A percentile compares a stretch with the other conserved stretches of the same genome.
These are phyloP conservation scores for Xylariaceae sp. DNA, from an alignment of 2,329 filamentous ascomycete genomes.

Conservation along the genomic window DNA sequence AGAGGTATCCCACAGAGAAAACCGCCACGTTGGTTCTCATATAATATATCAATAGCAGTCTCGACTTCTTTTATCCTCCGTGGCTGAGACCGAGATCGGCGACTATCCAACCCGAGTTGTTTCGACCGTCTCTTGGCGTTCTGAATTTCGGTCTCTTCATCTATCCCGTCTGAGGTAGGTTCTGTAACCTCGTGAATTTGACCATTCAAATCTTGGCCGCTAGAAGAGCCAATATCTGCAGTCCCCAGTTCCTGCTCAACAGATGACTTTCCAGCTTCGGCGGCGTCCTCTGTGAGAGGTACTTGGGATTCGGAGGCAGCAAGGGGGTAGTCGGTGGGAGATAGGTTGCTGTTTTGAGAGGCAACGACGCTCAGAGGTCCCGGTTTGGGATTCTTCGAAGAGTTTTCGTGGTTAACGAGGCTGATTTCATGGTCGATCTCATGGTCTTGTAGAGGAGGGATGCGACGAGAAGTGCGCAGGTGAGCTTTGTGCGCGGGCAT, in stretches of 20 bases:
- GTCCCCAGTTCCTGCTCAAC: constrained; percentile 10
- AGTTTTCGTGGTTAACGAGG: constrained; percentile 62
- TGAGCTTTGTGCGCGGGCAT: constrained; percentile 37
- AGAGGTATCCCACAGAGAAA: constrained; percentile 85
- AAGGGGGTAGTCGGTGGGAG: constrained; percentile 20
- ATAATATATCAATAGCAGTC: constrained; percentile 77
- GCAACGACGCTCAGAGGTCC: constrained; percentile 15
- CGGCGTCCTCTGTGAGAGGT: constrained; percentile 18
- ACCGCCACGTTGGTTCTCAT: constrained; percentile 89
- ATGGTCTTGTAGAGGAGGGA: constrained; percentile 49
- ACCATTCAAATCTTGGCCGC: constrained; percentile 8
- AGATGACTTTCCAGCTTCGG: constrained; percentile 9
- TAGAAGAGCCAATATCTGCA: constrained; percentile 17
- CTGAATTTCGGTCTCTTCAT: neutral
- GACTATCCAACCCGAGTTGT: neutral
- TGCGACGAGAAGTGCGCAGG: constrained; percentile 52
- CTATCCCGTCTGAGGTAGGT: constrained; percentile 1
- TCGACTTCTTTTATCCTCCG: constrained; percentile 39
- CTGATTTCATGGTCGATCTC: constrained; percentile 69
- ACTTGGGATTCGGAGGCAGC: constrained; percentile 20
- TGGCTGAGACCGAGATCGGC: constrained; percentile 4
- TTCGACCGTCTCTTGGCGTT: constrained; percentile 6
- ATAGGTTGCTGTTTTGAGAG: constrained; percentile 13
- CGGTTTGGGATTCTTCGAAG: constrained; percentile 17
- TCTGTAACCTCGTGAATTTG: constrained; percentile 6